Base-by-base conservation (phyloP, 192 early-diverging fungal species). In the Backusella psychrophila region DNA sequence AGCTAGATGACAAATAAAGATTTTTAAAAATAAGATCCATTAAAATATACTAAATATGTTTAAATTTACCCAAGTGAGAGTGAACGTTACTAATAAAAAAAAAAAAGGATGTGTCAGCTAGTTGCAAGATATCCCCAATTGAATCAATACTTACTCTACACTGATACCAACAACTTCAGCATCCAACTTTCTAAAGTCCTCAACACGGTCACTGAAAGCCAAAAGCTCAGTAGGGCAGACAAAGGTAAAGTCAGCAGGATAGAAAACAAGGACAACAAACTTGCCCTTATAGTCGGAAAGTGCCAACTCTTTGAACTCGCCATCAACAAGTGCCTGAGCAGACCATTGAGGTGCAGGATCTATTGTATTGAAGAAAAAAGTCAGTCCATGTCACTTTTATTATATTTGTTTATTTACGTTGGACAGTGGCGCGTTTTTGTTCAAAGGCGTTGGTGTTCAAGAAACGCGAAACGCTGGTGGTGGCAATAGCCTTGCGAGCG, bases 1-100 rank as follows among this genome's bases (percentile, higher is more conserved):
- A 83, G 94, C 94, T 79, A 94, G 86, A 89, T 95, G 93, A 89
- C 15, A 44, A 88, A 90, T 89, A 94, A 75, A 91, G 87, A 19
- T 23, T 53, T 85, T 92, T 91, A 83, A 87, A 87, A 56, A 89
- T 33, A 91, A 21, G 15, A 21, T 21, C 11, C 23, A 52, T 42
- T 59, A 56, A 42, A 29, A 71, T 44, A 33, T 44, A 42, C 69
- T 31, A 38, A n/a, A 42, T 19, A 23, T 63, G 46, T 73, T 14
- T 19, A 31, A 19, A 15, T 41, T 67, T 75, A 75, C 74, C 74
- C 63, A 75, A 75, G 38, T 75, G 74, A 75, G 74, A 75, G 39
- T 75, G 74, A 46, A 75, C 42, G 66, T 75, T 75, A 65, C 74
- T 75, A 42, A 33, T 6, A 23, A 42, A 1, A 42, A 39, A 19